Percentiles rank a stretch among this genome's conserved stretches.
These are phyloP conservation scores for Clitopilus hobsonii DNA, from an alignment of 768 basidiomycete species.

Conservation along the genomic window DNA sequence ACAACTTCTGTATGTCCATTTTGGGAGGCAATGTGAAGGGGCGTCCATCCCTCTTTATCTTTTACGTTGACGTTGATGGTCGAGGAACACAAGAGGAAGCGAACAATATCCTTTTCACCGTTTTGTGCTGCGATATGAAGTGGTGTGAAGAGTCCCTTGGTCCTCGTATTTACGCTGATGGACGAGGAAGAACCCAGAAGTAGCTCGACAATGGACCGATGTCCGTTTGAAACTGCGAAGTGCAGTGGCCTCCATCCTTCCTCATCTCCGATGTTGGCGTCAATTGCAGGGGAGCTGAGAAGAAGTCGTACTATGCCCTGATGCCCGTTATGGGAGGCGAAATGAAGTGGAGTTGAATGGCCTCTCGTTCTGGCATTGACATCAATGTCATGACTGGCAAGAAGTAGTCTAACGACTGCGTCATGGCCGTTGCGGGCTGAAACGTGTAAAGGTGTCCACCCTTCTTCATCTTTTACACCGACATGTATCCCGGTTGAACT, in stretches of 20 bases:
- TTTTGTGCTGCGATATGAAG: too few species aligned
- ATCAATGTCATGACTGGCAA: background rate
- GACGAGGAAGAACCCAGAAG: too few species aligned
- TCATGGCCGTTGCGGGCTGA: background rate
- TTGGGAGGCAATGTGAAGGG: too few species aligned
- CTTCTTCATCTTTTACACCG: too few species aligned
- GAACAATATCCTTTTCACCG: too few species aligned
- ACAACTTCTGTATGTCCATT: too few species aligned
- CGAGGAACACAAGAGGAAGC: too few species aligned
- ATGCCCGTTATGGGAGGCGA: background rate
- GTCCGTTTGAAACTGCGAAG: background rate
- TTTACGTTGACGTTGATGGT: background rate
- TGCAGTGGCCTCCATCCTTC: background rate
- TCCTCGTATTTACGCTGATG: too few species aligned
- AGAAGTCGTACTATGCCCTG: background rate
- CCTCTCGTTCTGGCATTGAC: background rate
- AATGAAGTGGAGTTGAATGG: background rate
- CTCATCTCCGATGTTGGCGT: background rate
- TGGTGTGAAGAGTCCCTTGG: too few species aligned
- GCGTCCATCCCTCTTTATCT: background rate
- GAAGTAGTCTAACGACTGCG: background rate
- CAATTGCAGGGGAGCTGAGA: background rate
- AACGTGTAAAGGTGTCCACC: background rate
- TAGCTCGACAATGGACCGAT: background rate
- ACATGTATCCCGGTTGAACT: too few species aligned